Evolutionary conservation across 805 yeast genomes (phyloP), one percentile per base, ranked within the genome.

Genomic region (Naumovozyma dairenensis): DNA sequence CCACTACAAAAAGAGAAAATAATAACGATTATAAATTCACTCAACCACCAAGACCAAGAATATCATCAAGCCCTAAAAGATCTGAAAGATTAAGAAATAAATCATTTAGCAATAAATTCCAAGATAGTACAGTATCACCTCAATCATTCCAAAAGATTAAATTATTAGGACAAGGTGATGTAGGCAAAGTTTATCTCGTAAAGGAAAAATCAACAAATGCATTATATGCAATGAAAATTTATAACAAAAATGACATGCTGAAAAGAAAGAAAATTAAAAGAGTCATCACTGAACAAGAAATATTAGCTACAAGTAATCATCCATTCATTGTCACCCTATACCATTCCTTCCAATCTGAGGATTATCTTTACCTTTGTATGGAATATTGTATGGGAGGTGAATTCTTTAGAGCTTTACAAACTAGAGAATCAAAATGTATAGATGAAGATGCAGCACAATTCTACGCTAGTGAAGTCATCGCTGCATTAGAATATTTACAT

Each of bases 381-480:
- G 99, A 92, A 56, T 92, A 89, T 51, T 92, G 99, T 55, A 87
- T 92, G 89, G 99, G 99, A 19, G 98, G 99, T 32, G 99, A 93
- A 60, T 92, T 92, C 51, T 92, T 92, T 66, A 67, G 97, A 40
- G 98, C 97, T 0, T 62, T 92, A 35, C 98, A 92, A 60, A 86
- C 96, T 0, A 69, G 96, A 41, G 79, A 76, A 41, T 74, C 85
- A 36, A 84, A 86, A 53, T 81, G 94, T 43, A 79, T 92, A 8
- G 66, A 75, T 14, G 99, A 92, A 57, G 72, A 65, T 21, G 97
- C 86, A 54, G 97, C 98, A 2, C 68, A 77, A 38, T 92, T 92
- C 55, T 92, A 92, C 56, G 96, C 96, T 0, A 83, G 96, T 13
- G 99, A 92, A 58, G 99, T 92, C 16, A 79, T 92, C 1, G 97